Evolutionary conservation across 2,329 filamentous ascomycete species (phyloP), one percentile per base, ranked within the genome.

Genomic region (Coniella vitis): DNA sequence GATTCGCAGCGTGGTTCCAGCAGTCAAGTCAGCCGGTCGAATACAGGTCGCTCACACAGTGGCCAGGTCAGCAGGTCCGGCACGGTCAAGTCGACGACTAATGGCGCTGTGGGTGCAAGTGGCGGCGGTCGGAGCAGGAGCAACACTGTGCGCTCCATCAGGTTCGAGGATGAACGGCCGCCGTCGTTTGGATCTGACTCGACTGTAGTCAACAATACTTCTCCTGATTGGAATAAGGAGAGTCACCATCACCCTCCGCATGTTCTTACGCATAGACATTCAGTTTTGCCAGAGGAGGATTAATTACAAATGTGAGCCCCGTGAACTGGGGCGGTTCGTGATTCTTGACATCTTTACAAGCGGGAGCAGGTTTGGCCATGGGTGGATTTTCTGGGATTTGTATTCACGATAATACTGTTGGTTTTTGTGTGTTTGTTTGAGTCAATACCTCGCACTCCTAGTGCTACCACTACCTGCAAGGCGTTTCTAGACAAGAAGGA

Each of bases 171-270:
- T 47, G 45, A 39, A 20, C 42, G 51, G 47, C 51, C 51, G 22
- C 47, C 47, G 7, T 53, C 51, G n/a, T 50, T 22, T 19, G 51
- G 45, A 17, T 53, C 47, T 13, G 51, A 49, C n/a, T 47, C 20
- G 38, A 53, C 51, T 31, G 51, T 41, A 1, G 47, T 50, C 10
- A 44, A 47, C 14, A 48, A 45, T 14, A 48, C 10, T 25, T 42
- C 44, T 8, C 44, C 36, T 21, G 44, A 46, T n/a, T 35, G 44
- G n/a, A 25, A 25, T 2, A 45, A 39, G 17, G 29, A 34, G 7
- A 25, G 16, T 1, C 21, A 17, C n/a, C n/a, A n/a, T n/a, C n/a
- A n/a, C n/a, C n/a, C n/a, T 9, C 4, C 36, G 5, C 25, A 29
- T 29, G 25, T 10, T 7, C 13, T 39, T n/a, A 21, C 21, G 20